A percentile compares a stretch with the other conserved stretches of the same genome.
phyloP scores from a whole-genome alignment of 2,329 filamentous ascomycete genomes.

The Tolypocladium sp. region DNA sequence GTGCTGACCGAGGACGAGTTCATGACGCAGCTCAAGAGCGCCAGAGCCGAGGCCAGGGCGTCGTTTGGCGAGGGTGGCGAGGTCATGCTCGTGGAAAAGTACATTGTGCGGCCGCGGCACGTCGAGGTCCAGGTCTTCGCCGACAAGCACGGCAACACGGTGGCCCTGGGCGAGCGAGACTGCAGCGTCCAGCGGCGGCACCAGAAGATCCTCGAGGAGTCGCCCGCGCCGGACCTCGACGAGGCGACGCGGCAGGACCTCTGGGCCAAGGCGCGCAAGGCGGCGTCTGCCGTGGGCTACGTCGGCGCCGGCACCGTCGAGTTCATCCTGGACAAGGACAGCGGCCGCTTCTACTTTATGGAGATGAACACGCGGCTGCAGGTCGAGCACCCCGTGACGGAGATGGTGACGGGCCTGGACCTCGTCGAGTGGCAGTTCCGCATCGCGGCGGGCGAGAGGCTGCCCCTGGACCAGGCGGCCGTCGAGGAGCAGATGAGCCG shows the following conservation, averaged over 20 bases:
- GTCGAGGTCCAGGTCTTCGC: constrained; percentile 90
- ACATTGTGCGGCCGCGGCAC: constrained; percentile 69
- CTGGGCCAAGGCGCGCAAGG: constrained; percentile 57
- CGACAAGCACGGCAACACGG: constrained; percentile 67
- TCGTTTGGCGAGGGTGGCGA: constrained; percentile 74
- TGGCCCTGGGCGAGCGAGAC: constrained; percentile 80
- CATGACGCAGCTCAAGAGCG: constrained; percentile 57
- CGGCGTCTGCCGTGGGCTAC: constrained; percentile 70
- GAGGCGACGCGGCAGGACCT: constrained; percentile 49
- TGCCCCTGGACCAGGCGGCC: constrained; percentile 46
- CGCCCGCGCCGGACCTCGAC: constrained; percentile 63
- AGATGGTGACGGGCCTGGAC: constrained; percentile 58
- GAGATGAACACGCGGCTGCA: constrained; percentile 84
- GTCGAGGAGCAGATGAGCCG: constrained; percentile 68
- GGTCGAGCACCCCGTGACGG: constrained; percentile 90
- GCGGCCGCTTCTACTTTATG: constrained; percentile 73
- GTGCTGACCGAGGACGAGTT: constrained; percentile 63
- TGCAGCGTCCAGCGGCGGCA: constrained; percentile 81
- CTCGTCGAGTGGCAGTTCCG: constrained; percentile 96
- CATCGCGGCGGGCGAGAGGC: constrained; percentile 49
- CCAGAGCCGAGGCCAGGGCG: constrained; percentile 65
- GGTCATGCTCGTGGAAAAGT: constrained; percentile 78
- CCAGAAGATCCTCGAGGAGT: constrained; percentile 88
- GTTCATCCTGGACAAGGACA: constrained; percentile 79
- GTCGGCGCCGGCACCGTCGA: constrained; percentile 86